Evolutionary conservation across 441 rosid species (phyloP).

Genomic region (Jatropha podagrica): DNA sequence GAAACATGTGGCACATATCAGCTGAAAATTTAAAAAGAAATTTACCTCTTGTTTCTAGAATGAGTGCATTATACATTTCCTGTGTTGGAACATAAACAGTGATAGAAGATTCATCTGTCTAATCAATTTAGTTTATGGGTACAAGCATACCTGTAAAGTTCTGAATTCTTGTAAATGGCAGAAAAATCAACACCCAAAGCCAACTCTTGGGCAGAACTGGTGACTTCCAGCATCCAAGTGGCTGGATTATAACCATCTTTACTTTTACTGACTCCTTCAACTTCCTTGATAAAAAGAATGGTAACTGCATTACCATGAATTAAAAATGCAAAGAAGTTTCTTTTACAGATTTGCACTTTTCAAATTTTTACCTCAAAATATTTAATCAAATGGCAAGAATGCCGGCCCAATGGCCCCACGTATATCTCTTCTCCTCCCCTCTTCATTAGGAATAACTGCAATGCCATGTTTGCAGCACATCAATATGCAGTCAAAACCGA

Average conservation of each 20-base stretch:
- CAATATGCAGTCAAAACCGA: slow-evolving; percentile 34
- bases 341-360: too few relatives aligned
- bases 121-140: background rate
- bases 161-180: slow-evolving; percentile 36
- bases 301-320: background rate
- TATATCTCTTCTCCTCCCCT: slow-evolving; percentile 82
- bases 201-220: slow-evolving; percentile 51
- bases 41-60: background rate
- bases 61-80: background rate
- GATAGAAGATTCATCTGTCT: background rate
- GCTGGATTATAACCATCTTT: slow-evolving; percentile 81
- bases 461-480: slow-evolving; percentile 22
- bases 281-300: slow-evolving; percentile 31
- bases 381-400: slow-evolving; percentile 51
- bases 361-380: slow-evolving; percentile 22
- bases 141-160: slow-evolving; percentile 19
- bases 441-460: slow-evolving; percentile 65
- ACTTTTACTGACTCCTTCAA: slow-evolving; percentile 60
- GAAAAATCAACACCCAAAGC: slow-evolving; percentile 59
- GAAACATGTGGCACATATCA: slow-evolving; percentile 11
- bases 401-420: slow-evolving; percentile 70
- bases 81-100: background rate
- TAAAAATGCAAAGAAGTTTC: background rate
- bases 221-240: slow-evolving; percentile 84
- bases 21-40: background rate